Evolutionary conservation across 768 basidiomycete species (phyloP).

Genomic region (Agrocybe praecox): DNA sequence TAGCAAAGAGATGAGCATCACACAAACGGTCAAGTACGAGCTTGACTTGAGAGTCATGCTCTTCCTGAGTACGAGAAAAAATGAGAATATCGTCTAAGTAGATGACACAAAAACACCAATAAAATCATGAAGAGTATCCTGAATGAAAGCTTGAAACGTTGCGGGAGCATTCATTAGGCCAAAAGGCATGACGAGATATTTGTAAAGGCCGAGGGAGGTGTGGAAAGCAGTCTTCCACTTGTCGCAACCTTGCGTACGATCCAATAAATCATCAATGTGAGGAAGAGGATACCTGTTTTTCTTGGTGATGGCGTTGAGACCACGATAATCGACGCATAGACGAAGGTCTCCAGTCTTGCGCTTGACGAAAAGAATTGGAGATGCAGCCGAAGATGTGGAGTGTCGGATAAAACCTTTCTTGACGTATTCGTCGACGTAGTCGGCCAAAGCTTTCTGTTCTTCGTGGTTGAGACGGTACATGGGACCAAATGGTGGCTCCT

Average conservation of each 20-base stretch:
- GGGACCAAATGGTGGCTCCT: conserved; percentile 31
- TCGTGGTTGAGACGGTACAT: conserved; percentile 32
- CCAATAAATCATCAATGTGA: conserved; percentile 26
- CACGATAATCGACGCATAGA: conserved; percentile 32
- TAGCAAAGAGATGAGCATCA: conserved; percentile 30
- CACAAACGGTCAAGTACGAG: conserved; percentile 33
- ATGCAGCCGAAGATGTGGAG: conserved; percentile 29
- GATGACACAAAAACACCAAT: conserved; percentile 40
- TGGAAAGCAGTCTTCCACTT: conserved; percentile 48
- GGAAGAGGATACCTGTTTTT: conserved; percentile 34
- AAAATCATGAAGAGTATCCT: conserved; percentile 37
- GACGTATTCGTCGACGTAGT: conserved; percentile 19
- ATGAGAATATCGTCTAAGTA: conserved; percentile 49
- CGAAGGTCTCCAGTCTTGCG: conserved; percentile 34
- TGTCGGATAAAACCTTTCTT: conserved; percentile 34
- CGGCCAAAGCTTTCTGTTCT: conserved; percentile 30
- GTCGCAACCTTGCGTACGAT: conserved; percentile 26
- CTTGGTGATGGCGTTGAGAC: conserved; percentile 35
- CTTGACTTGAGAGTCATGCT: conserved; percentile 35
- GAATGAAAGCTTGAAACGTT: conserved; percentile 44
- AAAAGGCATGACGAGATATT: conserved; percentile 44
- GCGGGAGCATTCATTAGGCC: conserved; percentile 41
- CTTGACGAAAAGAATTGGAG: conserved; percentile 35
- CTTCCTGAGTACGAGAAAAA: conserved; percentile 33
- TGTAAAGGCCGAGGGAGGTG: conserved; percentile 34